A percentile compares a stretch with the other conserved stretches of the same genome.
These are phyloP conservation scores for Aspergillus costaricaensis DNA, from an alignment of 2,329 filamentous ascomycete species.

Conservation along the genomic window DNA sequence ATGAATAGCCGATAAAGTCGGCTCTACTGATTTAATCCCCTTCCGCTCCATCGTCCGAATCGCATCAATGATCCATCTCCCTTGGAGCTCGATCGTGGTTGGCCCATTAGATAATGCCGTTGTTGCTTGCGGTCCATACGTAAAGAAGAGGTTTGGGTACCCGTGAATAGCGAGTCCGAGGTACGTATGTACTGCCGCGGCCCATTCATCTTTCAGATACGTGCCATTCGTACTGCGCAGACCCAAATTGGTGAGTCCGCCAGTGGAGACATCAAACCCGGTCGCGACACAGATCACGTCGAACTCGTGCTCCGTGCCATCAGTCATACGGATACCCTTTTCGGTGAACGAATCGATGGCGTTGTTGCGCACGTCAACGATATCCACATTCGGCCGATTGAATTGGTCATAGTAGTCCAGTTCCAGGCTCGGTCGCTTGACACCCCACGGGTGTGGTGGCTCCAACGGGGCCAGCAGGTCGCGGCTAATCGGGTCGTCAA, in stretches of 20 bases:
- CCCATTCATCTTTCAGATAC: conserved; percentile 41
- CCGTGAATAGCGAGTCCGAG: conserved; percentile 47
- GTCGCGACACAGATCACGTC: conserved; percentile 48
- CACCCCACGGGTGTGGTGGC: conserved; percentile 58
- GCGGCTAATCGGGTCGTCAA: conserved; percentile 52
- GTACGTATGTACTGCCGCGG: conserved; percentile 39
- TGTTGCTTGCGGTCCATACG: conserved; percentile 60
- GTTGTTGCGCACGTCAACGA: conserved; percentile 49
- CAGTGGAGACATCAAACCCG: conserved; percentile 48
- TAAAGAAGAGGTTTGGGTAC: conserved; percentile 55
- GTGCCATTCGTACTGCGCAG: conserved; percentile 37
- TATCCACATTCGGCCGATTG: conserved; percentile 48
- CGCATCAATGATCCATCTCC: conserved; percentile 55
- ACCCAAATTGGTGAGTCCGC: conserved; percentile 43
- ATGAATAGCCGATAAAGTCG: conserved; percentile 48
- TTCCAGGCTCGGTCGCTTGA: conserved; percentile 54
- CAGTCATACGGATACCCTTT: conserved; percentile 43
- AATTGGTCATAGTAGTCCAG: conserved; percentile 54
- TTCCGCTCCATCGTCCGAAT: conserved; percentile 53
- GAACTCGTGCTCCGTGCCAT: conserved; percentile 41
- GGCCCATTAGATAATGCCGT: conserved; percentile 61
- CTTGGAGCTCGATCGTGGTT: conserved; percentile 57
- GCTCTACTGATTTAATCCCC: conserved; percentile 54
- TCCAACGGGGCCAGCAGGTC: conserved; percentile 56
- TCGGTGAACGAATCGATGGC: conserved; percentile 46